Evolutionary conservation across 2,329 filamentous ascomycete genomes (phyloP), one percentile per base, ranked within the genome.

Genomic region (Mycosphaerelloides madeirae): DNA sequence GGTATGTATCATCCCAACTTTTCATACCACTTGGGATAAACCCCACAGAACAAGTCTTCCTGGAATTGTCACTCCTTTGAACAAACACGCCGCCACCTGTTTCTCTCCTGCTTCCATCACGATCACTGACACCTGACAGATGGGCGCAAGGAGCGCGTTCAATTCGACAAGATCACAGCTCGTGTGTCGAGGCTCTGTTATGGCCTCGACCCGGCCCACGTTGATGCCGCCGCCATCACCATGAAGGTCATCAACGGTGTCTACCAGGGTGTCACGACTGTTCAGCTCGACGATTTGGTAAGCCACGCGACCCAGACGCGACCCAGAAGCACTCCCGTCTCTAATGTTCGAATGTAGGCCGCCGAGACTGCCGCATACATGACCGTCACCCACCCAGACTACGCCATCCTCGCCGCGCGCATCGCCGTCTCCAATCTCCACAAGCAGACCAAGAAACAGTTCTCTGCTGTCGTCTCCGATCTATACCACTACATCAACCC

Each of bases 361-460:
- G 93, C 93, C 61, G 93, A 98, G 76, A 98, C 93, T 61, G 93
- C 93, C 61, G 93, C 93, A 46, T 98, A 98, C 77, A 98, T 98
- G 93, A 98, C 93, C 50, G 91, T 96, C 60, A 98, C 91, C 52
- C 93, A 98, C 69, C 93, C 93, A 62, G 93, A 98, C 74, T 98
- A 98, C 69, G 93, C 93, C 67, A 94, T 97, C 66, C 88, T 98
- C 48, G 93, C 93, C 55, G 93, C 93, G 56, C 90, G 93, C 73
- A 97, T 98, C 65, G 93, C 93, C 59, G 93, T 98, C 43, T 98
- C 93, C 64, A 98, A 98, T 75, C 85, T 98, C 48, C 93, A 98
- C 83, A 98, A 98, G 76, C 93, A 98, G 79, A 98, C 93, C 55
- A 97, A 97, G 81, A 98, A 98, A 79, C 91, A 97, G 68, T 98